Evolutionary conservation across 2,329 filamentous ascomycete species (phyloP).

Genomic region (Thelonectria blattea): DNA sequence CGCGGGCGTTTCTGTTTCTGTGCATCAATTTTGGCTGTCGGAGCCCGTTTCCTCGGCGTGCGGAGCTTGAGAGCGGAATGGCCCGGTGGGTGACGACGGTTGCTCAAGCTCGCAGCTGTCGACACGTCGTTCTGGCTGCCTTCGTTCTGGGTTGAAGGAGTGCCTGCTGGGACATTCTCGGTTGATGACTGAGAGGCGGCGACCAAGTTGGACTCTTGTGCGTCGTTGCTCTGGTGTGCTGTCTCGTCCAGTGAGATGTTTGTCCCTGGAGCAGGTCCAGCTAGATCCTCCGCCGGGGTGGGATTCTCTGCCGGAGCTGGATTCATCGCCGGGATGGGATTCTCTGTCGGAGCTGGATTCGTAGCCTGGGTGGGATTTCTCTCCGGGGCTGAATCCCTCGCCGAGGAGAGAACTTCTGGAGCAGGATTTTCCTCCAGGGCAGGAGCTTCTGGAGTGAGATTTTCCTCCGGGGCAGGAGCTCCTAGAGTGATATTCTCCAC

Average conservation of each 20-base stretch:
- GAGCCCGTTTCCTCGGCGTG: background rate
- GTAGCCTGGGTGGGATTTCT: background rate
- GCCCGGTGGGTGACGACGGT: background rate
- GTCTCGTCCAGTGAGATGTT: background rate
- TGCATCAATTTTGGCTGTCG: background rate
- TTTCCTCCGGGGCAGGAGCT: background rate
- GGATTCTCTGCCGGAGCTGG: background rate
- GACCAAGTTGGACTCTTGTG: background rate
- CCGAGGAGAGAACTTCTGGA: background rate
- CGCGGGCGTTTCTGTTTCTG: conserved; percentile 1
- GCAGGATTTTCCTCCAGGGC: background rate
- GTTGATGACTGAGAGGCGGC: background rate
- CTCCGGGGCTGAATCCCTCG: background rate
- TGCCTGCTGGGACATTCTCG: background rate
- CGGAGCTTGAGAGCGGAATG: background rate
- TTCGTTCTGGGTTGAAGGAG: background rate
- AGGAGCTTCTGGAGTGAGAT: background rate
- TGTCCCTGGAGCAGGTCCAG: background rate
- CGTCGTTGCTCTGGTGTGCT: background rate
- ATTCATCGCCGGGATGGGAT: background rate
- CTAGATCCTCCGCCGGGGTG: too few species aligned
- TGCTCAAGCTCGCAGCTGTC: background rate
- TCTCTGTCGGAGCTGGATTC: background rate
- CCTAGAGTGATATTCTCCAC: background rate
- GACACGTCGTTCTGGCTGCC: background rate